Evolutionary conservation across 164 flowering plant species (phyloP), one percentile per base, ranked within the genome.

Genomic region (Paratinospora sagittata): DNA sequence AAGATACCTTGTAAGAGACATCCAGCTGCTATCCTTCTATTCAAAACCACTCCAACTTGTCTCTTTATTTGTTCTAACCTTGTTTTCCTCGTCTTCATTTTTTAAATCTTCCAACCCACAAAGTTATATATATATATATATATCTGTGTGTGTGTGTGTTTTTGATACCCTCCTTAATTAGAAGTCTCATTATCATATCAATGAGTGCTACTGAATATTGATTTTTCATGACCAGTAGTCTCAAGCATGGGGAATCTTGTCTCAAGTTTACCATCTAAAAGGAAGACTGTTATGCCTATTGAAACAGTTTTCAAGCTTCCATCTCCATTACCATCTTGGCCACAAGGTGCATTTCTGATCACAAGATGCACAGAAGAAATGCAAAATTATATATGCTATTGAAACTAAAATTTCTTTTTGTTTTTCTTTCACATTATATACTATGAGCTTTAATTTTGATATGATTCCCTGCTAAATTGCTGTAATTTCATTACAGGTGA

Each of bases 221-320:
- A 16, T 65, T 36, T 36, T 45, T 6, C 10, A 27, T 12, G 0
- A 19, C 37, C 36, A 21, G 13, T 52, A 33, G 16, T 70, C 27
- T 23, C 68, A 33, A 45, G 9, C 63, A 86, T 85, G 86, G 88
- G 86, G 21, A 77, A 70, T 67, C 73, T 80, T 58, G 33, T 72
- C 43, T 68, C 72, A 41, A 30, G 73, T 66, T 5, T 67, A 14
- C 61, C 41, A 47, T 23, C 64, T 47, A 55, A 74, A 55, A 74
- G 76, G 63, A 27, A 26, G 52, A 75, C 71, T 10, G 72, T 69
- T 49, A 65, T 80, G 49, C 84, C 89, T 1, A 82, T 89, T 68
- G 77, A 84, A 8, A 77, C 78, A 77, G 19, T 70, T 11, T 87
- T 89, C 84, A 87, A 81, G 76, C 82, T 89, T 26, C 88, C 93